Conservation (phyloP, 2,329 filamentous ascomycete species). For the Xylaria digitata region DNA sequence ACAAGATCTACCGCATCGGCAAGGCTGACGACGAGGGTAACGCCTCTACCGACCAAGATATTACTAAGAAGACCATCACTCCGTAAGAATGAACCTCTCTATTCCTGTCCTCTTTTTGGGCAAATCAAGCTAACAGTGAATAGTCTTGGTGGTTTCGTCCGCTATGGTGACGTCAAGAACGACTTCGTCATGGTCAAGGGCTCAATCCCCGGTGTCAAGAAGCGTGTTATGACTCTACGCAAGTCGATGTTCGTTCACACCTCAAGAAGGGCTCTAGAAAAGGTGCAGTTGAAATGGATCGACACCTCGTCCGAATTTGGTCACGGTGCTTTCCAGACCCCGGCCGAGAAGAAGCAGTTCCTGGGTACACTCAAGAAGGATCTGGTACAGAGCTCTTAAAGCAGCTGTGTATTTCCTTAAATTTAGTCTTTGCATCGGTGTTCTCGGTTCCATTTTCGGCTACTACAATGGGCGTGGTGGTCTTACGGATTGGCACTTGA, state of each 20-base stretch:
- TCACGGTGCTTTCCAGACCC: constrained; percentile 99
- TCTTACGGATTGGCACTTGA: constrained; percentile 50
- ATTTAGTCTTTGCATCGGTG: constrained; percentile 66
- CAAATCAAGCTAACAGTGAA: constrained; percentile 15
- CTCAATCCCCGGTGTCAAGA: constrained; percentile 97
- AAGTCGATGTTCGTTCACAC: constrained; percentile 99
- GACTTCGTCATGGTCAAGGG: constrained; percentile 99
- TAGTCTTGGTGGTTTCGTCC: constrained; percentile 98
- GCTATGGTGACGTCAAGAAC: constrained; percentile 99
- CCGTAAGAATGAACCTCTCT: constrained; percentile 76
- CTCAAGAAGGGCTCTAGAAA: constrained; percentile 94
- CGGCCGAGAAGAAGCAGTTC: constrained; percentile 97
- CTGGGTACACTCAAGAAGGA: constrained; percentile 99
- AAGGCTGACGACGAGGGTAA: constrained; percentile 91
- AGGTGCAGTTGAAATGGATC: constrained; percentile 99
- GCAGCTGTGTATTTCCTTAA: constrained; percentile 55
- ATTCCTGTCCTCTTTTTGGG: neutral
- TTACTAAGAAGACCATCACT: constrained; percentile 99
- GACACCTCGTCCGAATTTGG: constrained; percentile 99
- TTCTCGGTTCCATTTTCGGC: constrained; percentile 61
- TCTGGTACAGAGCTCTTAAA: constrained; percentile 62
- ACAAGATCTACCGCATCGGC: constrained; percentile 99
- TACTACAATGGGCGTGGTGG: constrained; percentile 49
- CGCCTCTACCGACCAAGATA: constrained; percentile 93
- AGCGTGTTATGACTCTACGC: constrained; percentile 98